Evolutionary conservation across 805 yeast species (phyloP).

Genomic region (Babjeviella inositovora): DNA sequence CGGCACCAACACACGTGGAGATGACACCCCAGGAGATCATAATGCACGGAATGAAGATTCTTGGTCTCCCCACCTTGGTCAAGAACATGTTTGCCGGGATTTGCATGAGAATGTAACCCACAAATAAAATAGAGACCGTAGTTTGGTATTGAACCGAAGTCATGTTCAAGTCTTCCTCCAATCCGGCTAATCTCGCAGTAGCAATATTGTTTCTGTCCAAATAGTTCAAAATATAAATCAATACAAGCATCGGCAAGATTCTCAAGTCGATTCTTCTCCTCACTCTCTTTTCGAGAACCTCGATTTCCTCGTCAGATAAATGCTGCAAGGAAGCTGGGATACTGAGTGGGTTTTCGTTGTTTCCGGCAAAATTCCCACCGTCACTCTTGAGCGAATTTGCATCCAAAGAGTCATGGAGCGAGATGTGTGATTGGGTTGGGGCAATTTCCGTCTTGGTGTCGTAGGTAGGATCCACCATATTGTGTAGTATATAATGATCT

Average conservation of each 20-base stretch:
- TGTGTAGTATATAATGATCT: too few species aligned
- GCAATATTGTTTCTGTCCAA: slow-evolving; percentile 34
- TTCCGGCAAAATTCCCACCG: too few species aligned
- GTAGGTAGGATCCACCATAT: too few species aligned
- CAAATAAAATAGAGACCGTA: slow-evolving; percentile 30
- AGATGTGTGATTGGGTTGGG: too few species aligned
- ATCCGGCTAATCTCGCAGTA: slow-evolving; percentile 28
- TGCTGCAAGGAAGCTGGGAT: slow-evolving; percentile 16
- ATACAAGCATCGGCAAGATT: slow-evolving; percentile 30
- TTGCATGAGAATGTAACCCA: slow-evolving; percentile 31
- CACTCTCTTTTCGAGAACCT: slow-evolving; percentile 20
- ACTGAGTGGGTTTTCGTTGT: too few species aligned
- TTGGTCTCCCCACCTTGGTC: slow-evolving; percentile 30
- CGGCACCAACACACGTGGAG: slow-evolving; percentile 27
- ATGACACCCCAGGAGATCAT: slow-evolving; percentile 31
- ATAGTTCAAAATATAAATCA: slow-evolving; percentile 33
- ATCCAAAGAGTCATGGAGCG: too few species aligned
- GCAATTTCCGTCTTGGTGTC: too few species aligned
- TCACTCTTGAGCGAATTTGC: too few species aligned
- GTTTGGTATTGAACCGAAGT: slow-evolving; percentile 28
- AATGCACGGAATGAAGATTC: slow-evolving; percentile 27
- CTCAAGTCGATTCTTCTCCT: slow-evolving; percentile 30
- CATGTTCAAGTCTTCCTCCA: slow-evolving; percentile 26
- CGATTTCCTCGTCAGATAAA: slow-evolving; percentile 23
- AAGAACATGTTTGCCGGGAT: slow-evolving; percentile 30